phyloP scores from a whole-genome alignment of 495 filamentous ascomycete genomes.

The Penicillium herquei region DNA sequence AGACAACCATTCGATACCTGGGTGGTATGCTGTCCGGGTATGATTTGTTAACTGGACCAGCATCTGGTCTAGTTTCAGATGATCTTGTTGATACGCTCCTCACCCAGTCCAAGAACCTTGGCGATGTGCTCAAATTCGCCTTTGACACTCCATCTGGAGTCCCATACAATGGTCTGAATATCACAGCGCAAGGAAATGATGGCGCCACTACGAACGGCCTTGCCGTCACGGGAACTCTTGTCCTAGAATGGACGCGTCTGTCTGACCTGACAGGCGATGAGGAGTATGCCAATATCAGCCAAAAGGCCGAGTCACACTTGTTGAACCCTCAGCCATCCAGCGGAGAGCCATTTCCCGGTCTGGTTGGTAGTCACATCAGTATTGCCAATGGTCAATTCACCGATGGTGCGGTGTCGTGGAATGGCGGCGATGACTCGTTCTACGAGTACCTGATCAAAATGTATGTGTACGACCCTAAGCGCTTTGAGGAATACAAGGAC shows the following conservation, averaged over 20 bases:
- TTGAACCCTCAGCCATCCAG: slow-evolving; percentile 60
- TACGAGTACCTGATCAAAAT: slow-evolving; percentile 96
- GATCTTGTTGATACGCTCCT: slow-evolving; percentile 57
- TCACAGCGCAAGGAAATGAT: slow-evolving; percentile 49
- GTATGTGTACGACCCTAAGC: slow-evolving; percentile 74
- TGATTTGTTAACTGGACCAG: slow-evolving; percentile 73
- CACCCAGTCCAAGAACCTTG: slow-evolving; percentile 65
- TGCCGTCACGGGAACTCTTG: slow-evolving; percentile 69
- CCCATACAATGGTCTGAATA: slow-evolving; percentile 69
- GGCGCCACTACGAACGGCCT: slow-evolving; percentile 60
- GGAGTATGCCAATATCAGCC: slow-evolving; percentile 64
- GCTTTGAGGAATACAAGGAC: slow-evolving; percentile 63
- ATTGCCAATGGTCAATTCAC: slow-evolving; percentile 64
- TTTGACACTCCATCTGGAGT: slow-evolving; percentile 77
- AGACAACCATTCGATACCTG: slow-evolving; percentile 88
- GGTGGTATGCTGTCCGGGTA: slow-evolving; percentile 79
- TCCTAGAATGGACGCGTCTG: slow-evolving; percentile 83
- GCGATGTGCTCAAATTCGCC: slow-evolving; percentile 70
- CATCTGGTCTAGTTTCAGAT: slow-evolving; percentile 50
- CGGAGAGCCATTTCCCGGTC: slow-evolving; percentile 72
- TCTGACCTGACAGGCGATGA: slow-evolving; percentile 70
- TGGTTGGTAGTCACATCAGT: slow-evolving; percentile 68
- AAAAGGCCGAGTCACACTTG: slow-evolving; percentile 71
- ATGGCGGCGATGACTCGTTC: slow-evolving; percentile 76
- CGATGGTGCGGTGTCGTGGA: slow-evolving; percentile 72